A percentile compares a stretch with the other conserved stretches of the same genome.
phyloP scores from a whole-genome alignment of 2,329 filamentous ascomycete species.

The Penicillium sp. region DNA sequence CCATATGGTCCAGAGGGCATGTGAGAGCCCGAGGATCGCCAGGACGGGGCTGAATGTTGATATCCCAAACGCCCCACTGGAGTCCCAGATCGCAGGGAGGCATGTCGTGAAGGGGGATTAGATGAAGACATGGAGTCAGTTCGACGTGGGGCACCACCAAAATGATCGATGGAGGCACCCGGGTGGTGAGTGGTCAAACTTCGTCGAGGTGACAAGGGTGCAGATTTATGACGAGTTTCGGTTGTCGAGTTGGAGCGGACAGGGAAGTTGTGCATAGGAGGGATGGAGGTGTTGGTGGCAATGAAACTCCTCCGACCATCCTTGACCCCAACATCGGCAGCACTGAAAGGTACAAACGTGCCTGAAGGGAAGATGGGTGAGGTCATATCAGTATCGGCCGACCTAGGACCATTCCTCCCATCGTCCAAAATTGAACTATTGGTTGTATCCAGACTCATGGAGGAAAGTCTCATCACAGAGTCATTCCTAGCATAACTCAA shows the following conservation, averaged over 20 bases:
- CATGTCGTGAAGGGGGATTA: conserved; percentile 21
- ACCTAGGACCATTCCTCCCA: conserved; percentile 28
- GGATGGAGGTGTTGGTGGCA: conserved; percentile 24
- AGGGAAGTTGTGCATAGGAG: conserved; percentile 28
- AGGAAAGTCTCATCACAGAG: conserved; percentile 37
- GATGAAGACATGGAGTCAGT: conserved; percentile 33
- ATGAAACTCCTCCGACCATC: conserved; percentile 33
- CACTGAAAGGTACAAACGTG: conserved; percentile 39
- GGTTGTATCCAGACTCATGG: conserved; percentile 39
- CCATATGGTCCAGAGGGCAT: conserved; percentile 23
- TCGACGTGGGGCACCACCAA: conserved; percentile 29
- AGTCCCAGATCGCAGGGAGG: conserved; percentile 18
- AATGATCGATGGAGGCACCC: conserved; percentile 26
- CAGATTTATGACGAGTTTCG: conserved; percentile 24
- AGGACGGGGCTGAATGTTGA: conserved; percentile 3
- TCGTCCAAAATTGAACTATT: conserved; percentile 43
- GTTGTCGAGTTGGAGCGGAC: conserved; percentile 30
- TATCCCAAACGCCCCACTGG: conserved; percentile 7
- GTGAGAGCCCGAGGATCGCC: conserved; percentile 17
- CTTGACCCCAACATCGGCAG: conserved; percentile 38
- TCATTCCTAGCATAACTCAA: conserved; percentile 38
- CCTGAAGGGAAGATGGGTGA: conserved; percentile 36
- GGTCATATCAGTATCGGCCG: conserved; percentile 29
- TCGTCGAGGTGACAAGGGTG: conserved; percentile 33
- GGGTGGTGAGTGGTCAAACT: conserved; percentile 35